Evolutionary conservation across 2,329 filamentous ascomycete genomes (phyloP), one percentile per base, ranked within the genome.

Genomic region (Graphilbum ipis-grandicollis): DNA sequence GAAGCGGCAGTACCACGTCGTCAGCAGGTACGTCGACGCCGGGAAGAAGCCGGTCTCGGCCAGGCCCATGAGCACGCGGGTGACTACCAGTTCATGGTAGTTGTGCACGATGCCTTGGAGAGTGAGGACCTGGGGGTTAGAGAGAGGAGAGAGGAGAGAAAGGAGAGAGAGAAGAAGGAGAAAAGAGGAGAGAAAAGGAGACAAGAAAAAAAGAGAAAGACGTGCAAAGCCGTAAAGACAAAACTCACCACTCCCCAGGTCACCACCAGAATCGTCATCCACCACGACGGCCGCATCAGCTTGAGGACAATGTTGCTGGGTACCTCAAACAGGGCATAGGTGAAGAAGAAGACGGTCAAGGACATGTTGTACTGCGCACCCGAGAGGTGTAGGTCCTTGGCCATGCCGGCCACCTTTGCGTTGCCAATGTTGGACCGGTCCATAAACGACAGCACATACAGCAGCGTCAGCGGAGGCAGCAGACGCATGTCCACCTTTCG

Each of bases 381-480:
- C 1, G 65, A 64, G 38, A 88, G 69, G 22, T 66, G 45, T 13
- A 88, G 58, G 39, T 79, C 73, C 13, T 63, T 44, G 22, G 55
- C 45, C 14, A 72, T 55, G 36, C 63, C 59, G 19, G 65, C 68
- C 41, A 75, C 66, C 45, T 71, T 74, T 31, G 71, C 83, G 56
- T 66, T 66, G 31, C 81, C 80, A 39, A 85, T 13, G 19, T 19
- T 40, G 22, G 17, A 14, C 15, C 25, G 21, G 49, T 82, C 77
- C 19, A 82, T 63, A 49, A 78, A 82, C 19, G 73, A 77, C 1
- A 82, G 60, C 0, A 82, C 58, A 46, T 81, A 82, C 1, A 82
- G 61, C 19, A 71, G 34, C 9, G 80, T 62, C 66, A 90, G 49
- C 77, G 67, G 65, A 0, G 73, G 73, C 13, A 69, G 65, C 18